Percentiles rank a stretch among this genome's conserved stretches.
Conservation (phyloP, 805 yeast species). For the Starmerella bombicola region DNA sequence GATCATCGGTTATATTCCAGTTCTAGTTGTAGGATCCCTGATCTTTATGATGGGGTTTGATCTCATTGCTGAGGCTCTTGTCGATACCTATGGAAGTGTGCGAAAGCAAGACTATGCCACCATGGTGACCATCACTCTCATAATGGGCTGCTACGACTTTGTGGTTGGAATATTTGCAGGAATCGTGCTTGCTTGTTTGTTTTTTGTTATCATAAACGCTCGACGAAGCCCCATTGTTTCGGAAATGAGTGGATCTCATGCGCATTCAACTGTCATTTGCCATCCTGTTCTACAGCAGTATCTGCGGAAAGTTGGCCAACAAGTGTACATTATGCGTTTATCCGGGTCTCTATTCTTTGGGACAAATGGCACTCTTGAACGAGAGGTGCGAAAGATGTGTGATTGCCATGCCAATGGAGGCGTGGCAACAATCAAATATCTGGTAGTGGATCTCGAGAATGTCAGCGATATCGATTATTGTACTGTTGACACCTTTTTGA, state of each 20-base stretch:
- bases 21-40: conserved; percentile 88
- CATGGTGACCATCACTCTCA: conserved; percentile 69
- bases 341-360: conserved; percentile 91
- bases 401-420: conserved; percentile 41
- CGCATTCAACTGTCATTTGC: conserved; percentile 82
- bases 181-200: conserved; percentile 77
- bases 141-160: conserved; percentile 94
- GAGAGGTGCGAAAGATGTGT: conserved; percentile 40
- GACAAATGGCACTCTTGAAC: conserved; percentile 84
- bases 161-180: conserved; percentile 88
- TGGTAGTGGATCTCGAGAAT: conserved; percentile 73
- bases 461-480: conserved; percentile 77
- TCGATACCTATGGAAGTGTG: conserved; percentile 71
- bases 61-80: conserved; percentile 68
- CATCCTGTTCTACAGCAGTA: conserved; percentile 83
- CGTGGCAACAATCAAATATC: conserved; percentile 55
- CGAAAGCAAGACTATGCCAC: conserved; percentile 71
- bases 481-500: conserved; percentile 89
- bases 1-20: conserved; percentile 87
- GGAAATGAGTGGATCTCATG: conserved; percentile 73
- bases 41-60: conserved; percentile 88
- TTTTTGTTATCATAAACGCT: conserved; percentile 90
- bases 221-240: conserved; percentile 70
- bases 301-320: conserved; percentile 73
- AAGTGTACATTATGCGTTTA: conserved; percentile 73